A percentile compares a stretch with the other conserved stretches of the same genome.
phyloP scores from a whole-genome alignment of 2,329 filamentous ascomycete species.

The Aspergillus amoenus region DNA sequence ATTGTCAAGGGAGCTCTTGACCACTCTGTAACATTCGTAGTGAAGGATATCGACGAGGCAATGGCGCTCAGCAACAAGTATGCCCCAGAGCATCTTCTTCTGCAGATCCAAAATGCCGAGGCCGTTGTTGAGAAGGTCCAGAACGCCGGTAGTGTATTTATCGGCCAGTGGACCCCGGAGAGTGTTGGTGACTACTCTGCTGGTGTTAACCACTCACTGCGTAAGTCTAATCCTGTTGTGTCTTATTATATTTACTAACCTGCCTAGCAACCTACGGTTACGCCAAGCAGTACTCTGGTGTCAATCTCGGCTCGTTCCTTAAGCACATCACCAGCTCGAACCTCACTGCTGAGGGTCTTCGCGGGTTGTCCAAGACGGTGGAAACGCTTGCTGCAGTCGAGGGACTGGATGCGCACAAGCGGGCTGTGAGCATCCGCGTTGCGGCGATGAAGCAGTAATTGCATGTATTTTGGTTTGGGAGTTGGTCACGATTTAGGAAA shows the following conservation, averaged over 20 bases:
- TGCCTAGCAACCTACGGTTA: conserved; percentile 90
- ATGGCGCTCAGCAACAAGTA: conserved; percentile 88
- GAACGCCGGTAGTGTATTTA: conserved; percentile 94
- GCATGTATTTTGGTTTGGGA: not conserved
- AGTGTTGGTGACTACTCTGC: conserved; percentile 98
- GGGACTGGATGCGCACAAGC: conserved; percentile 87
- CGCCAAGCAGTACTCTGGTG: conserved; percentile 96
- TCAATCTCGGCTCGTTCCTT: conserved; percentile 92
- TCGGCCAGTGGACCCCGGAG: conserved; percentile 95
- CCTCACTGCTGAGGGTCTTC: conserved; percentile 78
- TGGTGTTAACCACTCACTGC: conserved; percentile 94
- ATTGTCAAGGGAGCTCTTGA: conserved; percentile 88
- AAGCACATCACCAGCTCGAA: conserved; percentile 98
- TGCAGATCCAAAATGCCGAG: conserved; percentile 79
- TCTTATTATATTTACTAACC: conserved; percentile 20
- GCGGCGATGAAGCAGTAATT: conserved; percentile 40
- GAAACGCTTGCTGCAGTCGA: conserved; percentile 96
- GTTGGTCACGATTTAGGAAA: conserved; percentile 7
- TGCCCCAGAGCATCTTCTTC: conserved; percentile 92
- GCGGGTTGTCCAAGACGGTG: conserved; percentile 82
- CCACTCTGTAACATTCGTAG: conserved; percentile 85
- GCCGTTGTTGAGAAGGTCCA: conserved; percentile 73
- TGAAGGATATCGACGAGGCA: conserved; percentile 68
- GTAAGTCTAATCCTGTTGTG: conserved; percentile 58
- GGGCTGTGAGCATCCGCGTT: conserved; percentile 67